Conservation (phyloP, 129 eudicot genomes). For the Silybum marianum region DNA sequence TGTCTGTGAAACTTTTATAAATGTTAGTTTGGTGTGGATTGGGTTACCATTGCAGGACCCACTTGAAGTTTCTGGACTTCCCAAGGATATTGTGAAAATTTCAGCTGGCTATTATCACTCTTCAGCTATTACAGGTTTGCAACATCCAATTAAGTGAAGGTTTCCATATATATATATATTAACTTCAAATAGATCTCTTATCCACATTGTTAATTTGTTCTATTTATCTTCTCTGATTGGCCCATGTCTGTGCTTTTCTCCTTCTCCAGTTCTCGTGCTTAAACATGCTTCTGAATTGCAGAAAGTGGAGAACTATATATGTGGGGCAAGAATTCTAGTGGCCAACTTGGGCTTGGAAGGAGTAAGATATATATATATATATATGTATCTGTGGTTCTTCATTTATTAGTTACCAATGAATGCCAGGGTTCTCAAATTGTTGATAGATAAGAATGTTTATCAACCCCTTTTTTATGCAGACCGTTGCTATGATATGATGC, state of each 20-base stretch:
- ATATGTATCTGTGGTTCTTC: constrained; percentile 14
- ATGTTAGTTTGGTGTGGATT: constrained; percentile 14
- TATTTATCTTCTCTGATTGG: neutral
- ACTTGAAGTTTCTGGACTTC: constrained; percentile 66
- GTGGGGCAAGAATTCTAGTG: constrained; percentile 96
- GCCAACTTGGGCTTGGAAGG: constrained; percentile 96
- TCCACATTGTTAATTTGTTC: neutral
- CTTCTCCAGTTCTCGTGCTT: neutral
- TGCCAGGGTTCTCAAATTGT: neutral
- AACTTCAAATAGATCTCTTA: constrained; percentile 10
- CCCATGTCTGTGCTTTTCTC: neutral
- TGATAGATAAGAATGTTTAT: neutral
- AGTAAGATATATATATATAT: constrained; percentile 61
- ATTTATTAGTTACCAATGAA: constrained; percentile 1
- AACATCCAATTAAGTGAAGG: constrained; percentile 2
- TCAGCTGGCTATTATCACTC: constrained; percentile 93
- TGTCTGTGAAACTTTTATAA: neutral
- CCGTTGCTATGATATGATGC: neutral
- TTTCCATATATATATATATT: neutral
- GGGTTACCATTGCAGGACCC: constrained; percentile 61
- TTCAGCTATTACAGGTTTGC: constrained; percentile 87
- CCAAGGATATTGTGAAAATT: constrained; percentile 52
- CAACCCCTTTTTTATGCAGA: neutral
- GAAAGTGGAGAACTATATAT: constrained; percentile 89
- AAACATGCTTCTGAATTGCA: constrained; percentile 38